These are phyloP conservation scores for Triadica sebifera DNA, from an alignment of 345 rosid genomes.

Conservation along the genomic window DNA sequence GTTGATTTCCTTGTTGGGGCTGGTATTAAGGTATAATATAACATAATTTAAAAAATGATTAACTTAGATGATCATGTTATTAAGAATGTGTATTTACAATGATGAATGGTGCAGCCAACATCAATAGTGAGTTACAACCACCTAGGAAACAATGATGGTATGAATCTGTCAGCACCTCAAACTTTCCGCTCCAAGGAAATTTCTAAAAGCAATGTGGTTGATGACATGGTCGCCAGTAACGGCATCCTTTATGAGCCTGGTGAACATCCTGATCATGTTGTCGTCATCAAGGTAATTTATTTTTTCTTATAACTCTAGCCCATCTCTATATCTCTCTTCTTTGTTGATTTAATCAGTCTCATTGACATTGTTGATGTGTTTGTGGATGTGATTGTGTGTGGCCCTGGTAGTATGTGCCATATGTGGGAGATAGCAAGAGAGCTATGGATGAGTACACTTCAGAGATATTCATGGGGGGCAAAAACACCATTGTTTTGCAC, in stretches of 20 bases:
- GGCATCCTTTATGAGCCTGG: constrained; percentile 85
- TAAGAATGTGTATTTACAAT: neutral
- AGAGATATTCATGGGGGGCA: constrained; percentile 98
- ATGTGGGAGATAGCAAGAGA: constrained; percentile 96
- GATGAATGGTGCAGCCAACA: constrained; percentile 59
- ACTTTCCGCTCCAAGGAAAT: constrained; percentile 96
- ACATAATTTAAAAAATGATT: neutral
- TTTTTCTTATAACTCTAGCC: neutral
- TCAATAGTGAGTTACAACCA: constrained; percentile 98
- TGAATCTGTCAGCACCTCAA: constrained; percentile 97
- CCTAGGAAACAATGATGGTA: constrained; percentile 94
- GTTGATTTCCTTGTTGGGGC: constrained; percentile 98
- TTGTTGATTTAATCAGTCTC: neutral
- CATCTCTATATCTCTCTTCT: neutral
- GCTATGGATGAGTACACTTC: constrained; percentile 99
- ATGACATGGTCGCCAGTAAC: constrained; percentile 96
- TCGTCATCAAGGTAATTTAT: constrained; percentile 82
- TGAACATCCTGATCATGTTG: constrained; percentile 98
- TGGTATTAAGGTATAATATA: constrained; percentile 70
- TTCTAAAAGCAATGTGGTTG: constrained; percentile 95
- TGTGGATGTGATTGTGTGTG: neutral
- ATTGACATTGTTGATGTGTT: too few species aligned
- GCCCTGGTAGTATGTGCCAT: constrained; percentile 72
- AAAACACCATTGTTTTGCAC: constrained; percentile 84
- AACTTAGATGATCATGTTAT: too few species aligned